Evolutionary conservation across 176 grass and related monocot genomes (phyloP).

Genomic region (Canna indica): DNA sequence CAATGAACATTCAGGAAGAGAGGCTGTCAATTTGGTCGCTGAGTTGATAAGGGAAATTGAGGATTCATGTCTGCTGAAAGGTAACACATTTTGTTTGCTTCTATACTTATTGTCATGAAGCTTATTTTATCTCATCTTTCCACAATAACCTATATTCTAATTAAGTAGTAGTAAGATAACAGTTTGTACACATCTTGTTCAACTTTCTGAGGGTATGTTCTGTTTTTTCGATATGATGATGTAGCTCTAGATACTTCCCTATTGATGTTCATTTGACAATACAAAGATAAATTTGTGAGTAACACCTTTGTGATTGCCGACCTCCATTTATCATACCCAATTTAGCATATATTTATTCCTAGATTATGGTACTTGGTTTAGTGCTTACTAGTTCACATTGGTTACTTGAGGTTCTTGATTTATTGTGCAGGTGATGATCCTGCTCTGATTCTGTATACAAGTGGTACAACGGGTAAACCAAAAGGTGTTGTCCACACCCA

Average conservation of each 20-base stretch:
- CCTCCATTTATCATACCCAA: neutral
- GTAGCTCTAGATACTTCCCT: too few relatives aligned
- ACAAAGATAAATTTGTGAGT: neutral
- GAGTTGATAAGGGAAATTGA: conserved; percentile 50
- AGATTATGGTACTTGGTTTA: neutral
- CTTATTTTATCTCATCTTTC: neutral
- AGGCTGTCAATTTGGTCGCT: conserved; percentile 28
- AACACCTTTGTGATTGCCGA: neutral
- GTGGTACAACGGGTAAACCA: conserved; percentile 95
- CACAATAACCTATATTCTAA: neutral
- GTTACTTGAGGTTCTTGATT: neutral
- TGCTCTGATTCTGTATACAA: conserved; percentile 94
- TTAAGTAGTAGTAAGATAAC: neutral
- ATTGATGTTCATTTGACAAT: neutral
- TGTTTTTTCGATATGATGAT: neutral
- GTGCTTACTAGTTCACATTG: neutral
- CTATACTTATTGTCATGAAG: neutral
- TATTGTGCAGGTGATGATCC: conserved; percentile 65
- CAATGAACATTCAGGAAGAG: conserved; percentile 34
- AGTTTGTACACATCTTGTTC: neutral
- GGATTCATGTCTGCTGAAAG: conserved; percentile 28
- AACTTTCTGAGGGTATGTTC: too few relatives aligned
- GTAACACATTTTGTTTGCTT: neutral
- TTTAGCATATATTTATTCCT: neutral
- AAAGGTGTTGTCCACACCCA: conserved; percentile 95